Evolutionary conservation across 208 protist genomes (phyloP).

Genomic region (Crithidia fasciculata): DNA sequence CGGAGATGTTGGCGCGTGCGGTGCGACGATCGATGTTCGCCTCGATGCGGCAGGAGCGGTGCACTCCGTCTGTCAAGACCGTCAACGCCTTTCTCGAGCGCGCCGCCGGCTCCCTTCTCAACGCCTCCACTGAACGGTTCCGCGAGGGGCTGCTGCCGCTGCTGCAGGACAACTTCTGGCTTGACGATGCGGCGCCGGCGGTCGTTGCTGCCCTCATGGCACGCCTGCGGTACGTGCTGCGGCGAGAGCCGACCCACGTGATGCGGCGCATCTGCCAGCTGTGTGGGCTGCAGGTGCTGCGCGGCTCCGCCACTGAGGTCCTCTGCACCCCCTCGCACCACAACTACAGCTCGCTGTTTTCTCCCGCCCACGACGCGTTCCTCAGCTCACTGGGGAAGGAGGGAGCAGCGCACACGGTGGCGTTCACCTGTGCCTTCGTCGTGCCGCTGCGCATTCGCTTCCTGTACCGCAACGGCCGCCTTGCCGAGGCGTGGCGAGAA

Average conservation of each 20-base stretch:
- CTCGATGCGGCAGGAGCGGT: conserved; percentile 32
- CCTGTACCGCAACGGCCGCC: conserved; percentile 24
- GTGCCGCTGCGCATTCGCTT: conserved; percentile 30
- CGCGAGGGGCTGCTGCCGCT: conserved; percentile 38
- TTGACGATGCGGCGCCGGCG: conserved; percentile 17
- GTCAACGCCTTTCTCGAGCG: conserved; percentile 51
- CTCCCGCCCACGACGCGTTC: conserved; percentile 23
- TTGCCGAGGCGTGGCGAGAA: conserved; percentile 22
- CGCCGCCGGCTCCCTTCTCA: conserved; percentile 43
- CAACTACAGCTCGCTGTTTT: conserved; percentile 42
- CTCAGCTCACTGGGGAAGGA: conserved; percentile 23
- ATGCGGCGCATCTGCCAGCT: conserved; percentile 56
- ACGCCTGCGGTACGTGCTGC: conserved; percentile 32
- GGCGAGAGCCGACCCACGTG: conserved; percentile 21
- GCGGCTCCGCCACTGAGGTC: conserved; percentile 39
- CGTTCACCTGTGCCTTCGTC: conserved; percentile 24
- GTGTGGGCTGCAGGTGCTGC: conserved; percentile 41
- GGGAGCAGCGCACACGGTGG: background rate
- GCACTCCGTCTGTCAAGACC: conserved; percentile 16
- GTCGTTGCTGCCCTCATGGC: conserved; percentile 6
- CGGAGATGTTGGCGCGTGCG: conserved; percentile 57
- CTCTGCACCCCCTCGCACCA: conserved; percentile 39
- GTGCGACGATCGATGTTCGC: conserved; percentile 43
- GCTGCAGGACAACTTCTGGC: conserved; percentile 44
- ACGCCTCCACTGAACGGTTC: conserved; percentile 31